A percentile compares a stretch with the other conserved stretches of the same genome.
Evolutionary conservation across 1,284 basidiomycete genomes (phyloP).

Genomic region (Apiotrichum porosum): DNA sequence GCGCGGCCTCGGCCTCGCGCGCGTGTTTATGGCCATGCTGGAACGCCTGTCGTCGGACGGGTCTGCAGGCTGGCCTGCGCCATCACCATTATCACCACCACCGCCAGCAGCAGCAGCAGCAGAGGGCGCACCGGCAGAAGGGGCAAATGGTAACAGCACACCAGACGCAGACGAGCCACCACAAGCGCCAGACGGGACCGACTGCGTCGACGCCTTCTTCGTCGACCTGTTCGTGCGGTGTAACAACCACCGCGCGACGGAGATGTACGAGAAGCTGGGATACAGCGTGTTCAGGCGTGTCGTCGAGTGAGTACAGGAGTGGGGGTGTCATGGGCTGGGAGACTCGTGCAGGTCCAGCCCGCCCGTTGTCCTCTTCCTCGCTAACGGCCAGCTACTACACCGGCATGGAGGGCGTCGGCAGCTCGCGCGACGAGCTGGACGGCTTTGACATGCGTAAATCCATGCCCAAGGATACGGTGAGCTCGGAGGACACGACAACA

Average conservation of each 20-base stretch:
- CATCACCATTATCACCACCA: too few relatives aligned
- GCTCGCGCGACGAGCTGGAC: conserved; percentile 44
- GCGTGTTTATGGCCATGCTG: conserved; percentile 44
- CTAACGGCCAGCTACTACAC: conserved; percentile 40
- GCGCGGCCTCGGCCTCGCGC: conserved; percentile 43
- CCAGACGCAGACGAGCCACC: background rate
- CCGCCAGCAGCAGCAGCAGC: background rate
- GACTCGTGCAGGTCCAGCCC: background rate
- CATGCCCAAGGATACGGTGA: conserved; percentile 42
- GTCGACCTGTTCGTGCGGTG: conserved; percentile 49
- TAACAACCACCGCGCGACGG: conserved; percentile 45
- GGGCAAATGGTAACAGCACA: too few relatives aligned
- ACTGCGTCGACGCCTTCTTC: conserved; percentile 47
- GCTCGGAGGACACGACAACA: background rate
- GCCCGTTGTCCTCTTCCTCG: background rate
- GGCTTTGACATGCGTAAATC: conserved; percentile 50
- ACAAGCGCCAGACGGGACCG: conserved; percentile 16
- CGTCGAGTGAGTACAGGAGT: conserved; percentile 40
- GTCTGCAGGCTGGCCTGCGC: conserved; percentile 12
- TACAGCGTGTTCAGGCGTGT: conserved; percentile 49
- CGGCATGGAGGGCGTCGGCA: conserved; percentile 46
- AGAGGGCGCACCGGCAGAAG: background rate
- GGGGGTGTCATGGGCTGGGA: background rate
- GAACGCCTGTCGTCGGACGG: conserved; percentile 34
- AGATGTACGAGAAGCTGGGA: conserved; percentile 49